Evolutionary conservation across 345 rosid genomes (phyloP).

Genomic region (Lepidium aucheri): DNA sequence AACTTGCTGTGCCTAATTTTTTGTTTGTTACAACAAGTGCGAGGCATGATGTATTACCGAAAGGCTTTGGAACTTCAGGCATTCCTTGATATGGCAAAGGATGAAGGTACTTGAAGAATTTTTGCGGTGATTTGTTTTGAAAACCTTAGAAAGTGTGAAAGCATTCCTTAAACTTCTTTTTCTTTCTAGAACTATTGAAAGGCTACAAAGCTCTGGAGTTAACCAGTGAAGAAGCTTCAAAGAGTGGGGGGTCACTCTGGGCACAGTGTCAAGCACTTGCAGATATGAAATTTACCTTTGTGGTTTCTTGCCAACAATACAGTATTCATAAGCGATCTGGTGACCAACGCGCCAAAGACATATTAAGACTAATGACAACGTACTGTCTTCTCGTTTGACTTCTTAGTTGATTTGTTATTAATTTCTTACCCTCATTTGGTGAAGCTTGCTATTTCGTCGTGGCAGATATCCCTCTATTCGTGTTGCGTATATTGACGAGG

Average conservation of each 20-base stretch:
- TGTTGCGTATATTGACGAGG: conserved; percentile 72
- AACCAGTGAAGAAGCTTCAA: conserved; percentile 47
- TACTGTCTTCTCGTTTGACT: conserved; percentile 20
- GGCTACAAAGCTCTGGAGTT: conserved; percentile 67
- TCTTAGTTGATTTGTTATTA: not conserved
- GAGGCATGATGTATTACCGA: conserved; percentile 88
- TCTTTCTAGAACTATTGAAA: conserved; percentile 39
- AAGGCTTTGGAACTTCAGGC: conserved; percentile 79
- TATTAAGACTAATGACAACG: conserved; percentile 68
- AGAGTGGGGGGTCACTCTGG: conserved; percentile 50
- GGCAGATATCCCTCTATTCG: conserved; percentile 64
- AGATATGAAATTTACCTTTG: conserved; percentile 78
- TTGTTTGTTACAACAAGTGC: conserved; percentile 29
- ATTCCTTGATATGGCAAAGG: conserved; percentile 62
- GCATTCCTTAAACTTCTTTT: conserved; percentile 10
- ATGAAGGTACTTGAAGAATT: conserved; percentile 40
- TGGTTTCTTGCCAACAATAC: conserved; percentile 74
- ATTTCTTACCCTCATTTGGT: not conserved
- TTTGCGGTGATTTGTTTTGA: not conserved
- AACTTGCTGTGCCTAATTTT: conserved; percentile 1
- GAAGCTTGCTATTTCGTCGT: conserved; percentile 1
- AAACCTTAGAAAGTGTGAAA: conserved; percentile 1
- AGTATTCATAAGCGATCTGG: conserved; percentile 66
- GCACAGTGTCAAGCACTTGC: conserved; percentile 76
- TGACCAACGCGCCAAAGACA: conserved; percentile 64